Base-by-base conservation (phyloP, 176 grass and related monocot genomes). In the Chrysopogon serrulatus region DNA sequence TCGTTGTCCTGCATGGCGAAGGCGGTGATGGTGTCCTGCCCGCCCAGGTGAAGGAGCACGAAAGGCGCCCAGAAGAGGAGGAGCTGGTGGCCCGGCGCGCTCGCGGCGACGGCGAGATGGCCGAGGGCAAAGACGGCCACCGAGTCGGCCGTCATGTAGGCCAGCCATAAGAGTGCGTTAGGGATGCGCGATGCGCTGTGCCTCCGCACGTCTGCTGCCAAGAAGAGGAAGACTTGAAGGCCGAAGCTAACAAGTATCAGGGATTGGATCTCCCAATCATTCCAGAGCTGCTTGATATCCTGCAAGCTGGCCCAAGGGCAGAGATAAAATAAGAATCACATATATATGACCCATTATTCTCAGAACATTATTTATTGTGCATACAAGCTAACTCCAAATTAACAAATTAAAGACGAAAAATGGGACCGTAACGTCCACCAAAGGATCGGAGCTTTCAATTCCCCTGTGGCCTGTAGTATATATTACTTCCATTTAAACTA, bases 191-290 rank as follows among this genome's bases (percentile, higher is more conserved):
- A 83, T 4, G 57, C 4, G 71, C 31, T 75, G 71, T 32, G 70
- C 71, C 44, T 1, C 82, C 82, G 40, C 23, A 75, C 1, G 57
- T 32, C 42, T 0, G 59, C 82, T 0, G 15, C 0, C 8, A 60
- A 27, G 54, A 83, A 74, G 81, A 83, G 69, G 81, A 74, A 83
- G 6, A 74, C 69, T 65, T 83, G 81, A 12, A 83, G n/a, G 56
- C 14, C 19, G 11, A 83, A 83, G 70, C 70, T 83, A 13, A 35
- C 7, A 1, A 83, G 57, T 24, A 83, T 49, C 41, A 83, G 23
- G 70, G 41, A 65, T 1, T 65, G 81, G 41, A 83, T 49, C 81
- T 74, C 70, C 81, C 81, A 83, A 19, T 83, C 70, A 26, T 83
- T 65, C 70, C 21, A 32, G 27, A 83, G 54, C 4, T 48, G 0